Evolutionary conservation across 2,329 filamentous ascomycete genomes (phyloP).

Genomic region (Ilyonectria sp.): DNA sequence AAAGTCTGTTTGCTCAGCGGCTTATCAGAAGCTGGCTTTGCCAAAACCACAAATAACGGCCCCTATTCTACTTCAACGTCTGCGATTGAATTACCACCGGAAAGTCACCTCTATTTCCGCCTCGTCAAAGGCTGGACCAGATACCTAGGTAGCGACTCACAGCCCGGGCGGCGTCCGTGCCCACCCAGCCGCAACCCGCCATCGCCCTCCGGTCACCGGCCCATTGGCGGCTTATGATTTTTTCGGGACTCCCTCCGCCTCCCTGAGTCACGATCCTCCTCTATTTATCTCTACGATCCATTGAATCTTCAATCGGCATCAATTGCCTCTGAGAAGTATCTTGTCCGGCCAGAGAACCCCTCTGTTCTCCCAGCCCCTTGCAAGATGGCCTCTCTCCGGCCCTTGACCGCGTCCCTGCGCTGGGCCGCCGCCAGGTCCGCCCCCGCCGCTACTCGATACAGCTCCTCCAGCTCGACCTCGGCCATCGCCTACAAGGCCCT

Average conservation of each 20-base stretch:
- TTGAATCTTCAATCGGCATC: slow-evolving; percentile 39
- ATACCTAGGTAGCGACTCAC: not conserved
- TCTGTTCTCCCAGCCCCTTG: slow-evolving; percentile 38
- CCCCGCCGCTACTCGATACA: slow-evolving; percentile 54
- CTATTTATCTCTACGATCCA: slow-evolving; percentile 26
- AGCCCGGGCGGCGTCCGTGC: slow-evolving; percentile 41
- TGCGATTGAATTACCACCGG: too few species aligned
- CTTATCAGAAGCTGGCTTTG: not conserved
- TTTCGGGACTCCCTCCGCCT: slow-evolving; percentile 41
- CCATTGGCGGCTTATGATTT: slow-evolving; percentile 44
- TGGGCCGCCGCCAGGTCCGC: slow-evolving; percentile 48
- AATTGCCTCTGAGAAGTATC: slow-evolving; percentile 44
- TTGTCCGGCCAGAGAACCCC: slow-evolving; percentile 44
- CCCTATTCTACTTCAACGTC: not conserved
- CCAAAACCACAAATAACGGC: not conserved
- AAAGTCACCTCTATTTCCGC: not conserved
- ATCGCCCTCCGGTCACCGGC: slow-evolving; percentile 48
- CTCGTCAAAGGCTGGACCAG: not conserved
- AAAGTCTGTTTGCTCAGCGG: not conserved
- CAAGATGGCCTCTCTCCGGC: slow-evolving; percentile 63
- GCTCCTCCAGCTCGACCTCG: slow-evolving; percentile 80
- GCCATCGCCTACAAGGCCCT: slow-evolving; percentile 98
- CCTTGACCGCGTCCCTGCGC: slow-evolving; percentile 58
- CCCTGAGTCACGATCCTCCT: slow-evolving; percentile 45
- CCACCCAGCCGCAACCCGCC: slow-evolving; percentile 26